phyloP scores from a whole-genome alignment of 2,329 filamentous ascomycete species.

The Fusarium sororula region DNA sequence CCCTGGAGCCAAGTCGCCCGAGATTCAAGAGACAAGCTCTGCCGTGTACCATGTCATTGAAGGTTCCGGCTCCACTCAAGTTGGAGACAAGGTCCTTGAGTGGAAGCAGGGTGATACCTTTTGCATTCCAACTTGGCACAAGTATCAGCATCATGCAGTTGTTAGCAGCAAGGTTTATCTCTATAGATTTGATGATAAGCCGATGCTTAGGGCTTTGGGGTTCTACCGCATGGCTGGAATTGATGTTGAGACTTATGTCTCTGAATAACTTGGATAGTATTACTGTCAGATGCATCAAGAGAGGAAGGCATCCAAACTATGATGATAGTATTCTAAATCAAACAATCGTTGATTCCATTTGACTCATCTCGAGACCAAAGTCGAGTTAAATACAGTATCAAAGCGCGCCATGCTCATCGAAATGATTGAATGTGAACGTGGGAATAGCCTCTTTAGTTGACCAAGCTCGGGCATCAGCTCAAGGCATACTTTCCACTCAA shows the following conservation, averaged over 20 bases:
- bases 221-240: constrained; percentile 49
- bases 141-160: constrained; percentile 57
- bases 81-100: constrained; percentile 46
- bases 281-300: not conserved
- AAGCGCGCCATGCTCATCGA: not conserved
- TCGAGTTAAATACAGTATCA: too few species aligned
- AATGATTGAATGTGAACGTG: too few species aligned
- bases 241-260: constrained; percentile 23
- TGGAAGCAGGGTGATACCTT: constrained; percentile 65
- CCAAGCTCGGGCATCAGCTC: fast-evolving
- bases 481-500: fast-evolving
- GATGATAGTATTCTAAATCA: fast-evolving
- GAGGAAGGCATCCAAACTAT: too few species aligned
- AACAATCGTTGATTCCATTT: not conserved
- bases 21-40: constrained; percentile 59
- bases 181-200: constrained; percentile 64
- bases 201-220: constrained; percentile 61
- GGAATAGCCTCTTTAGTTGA: not conserved
- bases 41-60: constrained; percentile 63
- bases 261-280: not conserved
- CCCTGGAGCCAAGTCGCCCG: constrained; percentile 48
- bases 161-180: constrained; percentile 52
- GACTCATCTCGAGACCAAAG: too few species aligned
- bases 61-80: constrained; percentile 53
- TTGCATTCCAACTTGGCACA: constrained; percentile 62